A percentile compares a stretch with the other conserved stretches of the same genome.
Evolutionary conservation across 371 early-diverging fungal genomes (phyloP).

Genomic region (Furculomyces boomerangus): DNA sequence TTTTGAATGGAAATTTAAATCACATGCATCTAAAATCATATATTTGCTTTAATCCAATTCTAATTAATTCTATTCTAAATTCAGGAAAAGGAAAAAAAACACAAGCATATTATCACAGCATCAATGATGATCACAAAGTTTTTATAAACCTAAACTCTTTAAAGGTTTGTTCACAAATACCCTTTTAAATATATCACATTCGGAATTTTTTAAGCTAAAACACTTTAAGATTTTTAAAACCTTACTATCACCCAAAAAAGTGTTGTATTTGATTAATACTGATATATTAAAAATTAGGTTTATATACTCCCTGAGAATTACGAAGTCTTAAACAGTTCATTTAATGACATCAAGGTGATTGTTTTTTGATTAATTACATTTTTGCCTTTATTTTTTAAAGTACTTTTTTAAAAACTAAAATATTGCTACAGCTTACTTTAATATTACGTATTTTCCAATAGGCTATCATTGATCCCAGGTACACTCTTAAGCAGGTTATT

Average conservation of each 20-base stretch:
- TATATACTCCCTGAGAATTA: slow-evolving; percentile 90
- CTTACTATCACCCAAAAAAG: too few relatives aligned
- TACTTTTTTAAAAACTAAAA: slow-evolving; percentile 4
- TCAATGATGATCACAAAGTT: slow-evolving; percentile 91
- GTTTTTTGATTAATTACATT: background rate
- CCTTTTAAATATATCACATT: background rate
- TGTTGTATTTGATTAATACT: too few relatives aligned
- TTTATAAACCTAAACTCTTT: slow-evolving; percentile 82
- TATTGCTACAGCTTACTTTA: background rate
- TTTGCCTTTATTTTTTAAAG: background rate
- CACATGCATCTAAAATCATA: background rate
- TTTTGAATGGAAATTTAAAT: slow-evolving; percentile 15
- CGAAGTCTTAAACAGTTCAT: slow-evolving; percentile 68
- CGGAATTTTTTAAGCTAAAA: too few relatives aligned
- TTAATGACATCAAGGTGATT: slow-evolving; percentile 76
- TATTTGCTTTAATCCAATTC: background rate
- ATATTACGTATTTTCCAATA: background rate
- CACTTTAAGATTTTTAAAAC: too few relatives aligned
- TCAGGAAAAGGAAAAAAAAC: slow-evolving; percentile 63
- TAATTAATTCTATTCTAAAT: background rate
- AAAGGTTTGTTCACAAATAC: slow-evolving; percentile 24
- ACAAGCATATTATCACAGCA: slow-evolving; percentile 89
- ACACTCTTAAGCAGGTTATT: slow-evolving; percentile 47
- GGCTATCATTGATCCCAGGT: slow-evolving; percentile 58
- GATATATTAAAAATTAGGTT: too few relatives aligned